phyloP scores from a whole-genome alignment of 768 basidiomycete species.

The Goffeauzyma gilvescens region DNA sequence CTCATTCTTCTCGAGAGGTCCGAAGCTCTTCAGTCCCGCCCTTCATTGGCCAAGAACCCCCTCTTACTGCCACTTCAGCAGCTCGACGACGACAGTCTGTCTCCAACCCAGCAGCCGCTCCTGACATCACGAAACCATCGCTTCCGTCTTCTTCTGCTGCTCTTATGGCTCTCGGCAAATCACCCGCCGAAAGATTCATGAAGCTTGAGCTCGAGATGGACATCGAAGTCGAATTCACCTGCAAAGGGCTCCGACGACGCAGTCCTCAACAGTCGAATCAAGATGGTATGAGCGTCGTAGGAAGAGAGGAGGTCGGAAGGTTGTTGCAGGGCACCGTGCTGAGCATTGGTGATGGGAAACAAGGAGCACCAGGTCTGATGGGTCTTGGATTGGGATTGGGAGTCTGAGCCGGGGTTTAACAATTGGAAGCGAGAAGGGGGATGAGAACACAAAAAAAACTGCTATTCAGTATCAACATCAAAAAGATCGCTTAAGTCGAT shows the following conservation, averaged over 20 bases:
- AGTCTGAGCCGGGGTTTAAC: no score
- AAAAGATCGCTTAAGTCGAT: no score
- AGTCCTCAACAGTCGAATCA: neutral
- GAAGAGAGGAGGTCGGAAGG: constrained; percentile 4
- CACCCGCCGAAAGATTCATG: constrained; percentile 2
- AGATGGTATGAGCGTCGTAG: neutral
- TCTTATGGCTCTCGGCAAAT: constrained; percentile 2
- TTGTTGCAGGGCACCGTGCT: no score
- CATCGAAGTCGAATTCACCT: constrained; percentile 6
- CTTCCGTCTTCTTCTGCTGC: constrained; percentile 2
- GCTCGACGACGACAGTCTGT: no score
- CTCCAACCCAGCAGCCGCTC: no score
- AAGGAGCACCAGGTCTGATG: no score
- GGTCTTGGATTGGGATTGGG: no score
- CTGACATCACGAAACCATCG: no score
- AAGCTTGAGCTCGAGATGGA: constrained; percentile 3
- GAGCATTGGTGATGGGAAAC: no score
- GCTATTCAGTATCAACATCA: no score
- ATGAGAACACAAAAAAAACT: no score
- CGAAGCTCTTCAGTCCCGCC: neutral
- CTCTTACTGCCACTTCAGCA: neutral
- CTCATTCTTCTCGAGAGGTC: neutral
- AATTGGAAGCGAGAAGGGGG: no score
- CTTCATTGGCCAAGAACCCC: neutral
- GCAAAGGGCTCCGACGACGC: constrained; percentile 1